Conservation (phyloP, 306 rosid genomes). For the Prunus campanulata region DNA sequence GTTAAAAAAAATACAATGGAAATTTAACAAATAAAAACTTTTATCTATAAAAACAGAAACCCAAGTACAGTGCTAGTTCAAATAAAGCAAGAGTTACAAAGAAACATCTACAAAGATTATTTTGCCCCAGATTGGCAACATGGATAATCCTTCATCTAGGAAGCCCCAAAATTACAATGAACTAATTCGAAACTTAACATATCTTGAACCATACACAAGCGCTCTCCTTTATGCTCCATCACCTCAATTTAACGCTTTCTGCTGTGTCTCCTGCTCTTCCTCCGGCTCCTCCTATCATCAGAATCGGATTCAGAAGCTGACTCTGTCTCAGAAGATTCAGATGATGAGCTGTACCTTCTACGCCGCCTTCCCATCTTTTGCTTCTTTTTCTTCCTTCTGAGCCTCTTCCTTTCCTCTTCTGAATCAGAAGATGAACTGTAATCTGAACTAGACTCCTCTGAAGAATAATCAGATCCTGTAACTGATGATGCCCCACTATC, state of each 20-base stretch:
- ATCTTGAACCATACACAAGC: background rate
- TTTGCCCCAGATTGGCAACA: background rate
- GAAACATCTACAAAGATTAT: background rate
- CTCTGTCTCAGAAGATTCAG: constrained; percentile 67
- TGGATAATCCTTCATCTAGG: background rate
- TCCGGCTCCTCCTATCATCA: constrained; percentile 57
- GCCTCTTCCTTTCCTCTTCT: constrained; percentile 61
- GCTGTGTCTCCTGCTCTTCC: constrained; percentile 63
- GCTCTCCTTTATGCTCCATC: constrained; percentile 16
- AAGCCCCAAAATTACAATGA: background rate
- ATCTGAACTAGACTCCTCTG: constrained; percentile 63
- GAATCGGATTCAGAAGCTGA: constrained; percentile 80
- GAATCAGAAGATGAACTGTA: constrained; percentile 84
- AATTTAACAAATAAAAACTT: background rate
- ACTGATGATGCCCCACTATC: constrained; percentile 74
- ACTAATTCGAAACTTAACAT: background rate
- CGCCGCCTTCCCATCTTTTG: constrained; percentile 59
- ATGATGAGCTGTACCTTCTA: constrained; percentile 66
- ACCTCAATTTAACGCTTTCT: constrained; percentile 41
- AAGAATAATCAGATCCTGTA: constrained; percentile 70
- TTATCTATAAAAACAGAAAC: background rate
- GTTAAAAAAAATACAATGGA: background rate
- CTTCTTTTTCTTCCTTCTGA: constrained; percentile 67
- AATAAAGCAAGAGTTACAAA: background rate
- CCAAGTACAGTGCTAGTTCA: background rate